Percentiles rank a stretch among this genome's conserved stretches.
Evolutionary conservation across 2,329 filamentous ascomycete species (phyloP).

Genomic region (Fusarium papillatum): DNA sequence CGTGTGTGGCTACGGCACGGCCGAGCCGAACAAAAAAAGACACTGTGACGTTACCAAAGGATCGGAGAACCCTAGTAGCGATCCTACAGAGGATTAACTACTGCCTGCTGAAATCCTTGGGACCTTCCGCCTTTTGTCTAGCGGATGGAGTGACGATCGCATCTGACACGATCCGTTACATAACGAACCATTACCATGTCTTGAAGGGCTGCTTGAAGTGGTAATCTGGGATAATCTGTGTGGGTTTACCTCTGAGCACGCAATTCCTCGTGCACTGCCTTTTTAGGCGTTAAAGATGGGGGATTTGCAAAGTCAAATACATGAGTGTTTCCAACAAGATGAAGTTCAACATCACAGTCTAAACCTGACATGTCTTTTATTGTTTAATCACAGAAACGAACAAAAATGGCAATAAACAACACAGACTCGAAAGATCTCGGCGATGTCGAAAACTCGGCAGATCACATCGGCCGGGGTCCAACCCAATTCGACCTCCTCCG

Average conservation of each 20-base stretch:
- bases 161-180: conserved; percentile 17
- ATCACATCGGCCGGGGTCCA: conserved; percentile 20
- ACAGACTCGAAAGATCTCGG: conserved; percentile 32
- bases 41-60: conserved; percentile 5
- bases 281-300: conserved; percentile 2
- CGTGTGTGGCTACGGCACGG: conserved; percentile 10
- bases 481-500: conserved; percentile 60
- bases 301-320: conserved; percentile 16
- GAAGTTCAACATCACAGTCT: neutral
- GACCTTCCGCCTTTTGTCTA: conserved; percentile 22
- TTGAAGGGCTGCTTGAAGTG: conserved; percentile 27
- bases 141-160: conserved; percentile 20
- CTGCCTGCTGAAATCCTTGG: neutral
- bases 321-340: neutral
- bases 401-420: neutral
- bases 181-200: conserved; percentile 1
- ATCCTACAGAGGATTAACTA: neutral
- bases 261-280: conserved; percentile 41
- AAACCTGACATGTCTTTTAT: neutral
- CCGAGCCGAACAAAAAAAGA: conserved; percentile 11
- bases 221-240: conserved; percentile 10
- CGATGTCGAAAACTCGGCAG: conserved; percentile 36
- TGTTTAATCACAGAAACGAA: neutral
- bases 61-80: neutral
- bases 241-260: conserved; percentile 44